These are phyloP conservation scores for Mucor mucedo DNA, from an alignment of 371 early-diverging fungal species.

Conservation along the genomic window DNA sequence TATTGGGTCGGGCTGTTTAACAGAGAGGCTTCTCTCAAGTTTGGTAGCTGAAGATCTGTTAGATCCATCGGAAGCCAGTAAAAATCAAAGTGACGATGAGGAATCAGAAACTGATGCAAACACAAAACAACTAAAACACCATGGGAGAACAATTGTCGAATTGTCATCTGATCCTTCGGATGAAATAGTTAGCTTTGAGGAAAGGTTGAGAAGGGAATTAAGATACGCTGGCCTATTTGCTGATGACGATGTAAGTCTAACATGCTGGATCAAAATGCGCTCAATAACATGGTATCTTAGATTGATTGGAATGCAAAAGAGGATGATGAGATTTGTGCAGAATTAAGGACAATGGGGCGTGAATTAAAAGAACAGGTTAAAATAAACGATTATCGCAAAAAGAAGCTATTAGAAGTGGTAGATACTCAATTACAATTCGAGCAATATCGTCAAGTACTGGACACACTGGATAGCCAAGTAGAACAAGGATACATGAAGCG, in stretches of 20 bases:
- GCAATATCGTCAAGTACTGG: constrained; percentile 86
- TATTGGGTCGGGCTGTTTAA: constrained; percentile 65
- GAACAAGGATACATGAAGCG: constrained; percentile 85
- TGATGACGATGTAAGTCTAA: constrained; percentile 68
- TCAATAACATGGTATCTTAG: constrained; percentile 21
- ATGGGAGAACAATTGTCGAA: constrained; percentile 18
- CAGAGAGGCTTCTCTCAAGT: constrained; percentile 75
- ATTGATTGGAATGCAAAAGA: constrained; percentile 73
- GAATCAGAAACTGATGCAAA: constrained; percentile 24
- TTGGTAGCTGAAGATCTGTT: constrained; percentile 64
- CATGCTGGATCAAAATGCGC: neutral
- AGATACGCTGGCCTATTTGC: constrained; percentile 79
- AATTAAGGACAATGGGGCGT: constrained; percentile 70
- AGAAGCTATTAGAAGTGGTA: constrained; percentile 68
- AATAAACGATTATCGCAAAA: constrained; percentile 72
- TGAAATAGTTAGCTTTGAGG: constrained; percentile 61
- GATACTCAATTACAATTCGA: constrained; percentile 82
- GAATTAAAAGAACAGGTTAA: constrained; percentile 75
- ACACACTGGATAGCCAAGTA: constrained; percentile 85
- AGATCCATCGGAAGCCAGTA: constrained; percentile 14
- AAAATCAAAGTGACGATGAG: constrained; percentile 28
- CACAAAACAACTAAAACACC: constrained; percentile 6
- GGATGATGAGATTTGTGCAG: constrained; percentile 83
- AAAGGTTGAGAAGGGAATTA: constrained; percentile 81
- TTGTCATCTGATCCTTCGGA: constrained; percentile 21